phyloP scores from a whole-genome alignment of 768 basidiomycete genomes.

The Suillus sp. region DNA sequence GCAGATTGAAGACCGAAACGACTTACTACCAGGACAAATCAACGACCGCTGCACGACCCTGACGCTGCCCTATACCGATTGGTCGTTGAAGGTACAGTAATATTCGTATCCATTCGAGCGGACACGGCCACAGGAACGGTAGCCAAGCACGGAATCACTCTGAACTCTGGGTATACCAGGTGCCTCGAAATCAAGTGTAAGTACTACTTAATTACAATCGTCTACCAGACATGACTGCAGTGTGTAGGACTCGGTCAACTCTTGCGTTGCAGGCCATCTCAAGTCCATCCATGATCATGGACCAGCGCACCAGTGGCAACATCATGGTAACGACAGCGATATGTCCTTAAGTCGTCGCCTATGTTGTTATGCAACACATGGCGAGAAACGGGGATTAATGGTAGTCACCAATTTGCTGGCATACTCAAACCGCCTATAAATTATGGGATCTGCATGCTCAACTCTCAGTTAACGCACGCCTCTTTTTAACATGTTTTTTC shows the following conservation, averaged over 20 bases:
- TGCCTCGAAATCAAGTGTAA: neutral
- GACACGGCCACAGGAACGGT: neutral
- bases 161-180: neutral
- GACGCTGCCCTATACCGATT: neutral
- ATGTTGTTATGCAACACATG: neutral
- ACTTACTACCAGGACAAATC: too few relatives aligned
- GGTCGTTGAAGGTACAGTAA: too few relatives aligned
- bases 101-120: neutral
- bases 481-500: neutral
- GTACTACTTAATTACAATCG: neutral
- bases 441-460: neutral
- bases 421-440: neutral
- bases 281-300: neutral
- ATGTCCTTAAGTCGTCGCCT: neutral
- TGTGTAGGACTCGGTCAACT: neutral
- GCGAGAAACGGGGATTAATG: neutral
- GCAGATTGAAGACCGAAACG: too few relatives aligned
- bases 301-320: neutral
- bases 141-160: neutral
- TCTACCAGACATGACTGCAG: neutral
- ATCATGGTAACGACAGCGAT: neutral
- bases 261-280: neutral
- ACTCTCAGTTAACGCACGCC: neutral
- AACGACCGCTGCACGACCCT: too few relatives aligned
- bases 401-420: conserved; percentile 5